A percentile compares a stretch with the other conserved stretches of the same genome.
These are phyloP conservation scores for Cylindrotheca fusiformis DNA, from an alignment of 108 stramenopile genomes.

Conservation along the genomic window DNA sequence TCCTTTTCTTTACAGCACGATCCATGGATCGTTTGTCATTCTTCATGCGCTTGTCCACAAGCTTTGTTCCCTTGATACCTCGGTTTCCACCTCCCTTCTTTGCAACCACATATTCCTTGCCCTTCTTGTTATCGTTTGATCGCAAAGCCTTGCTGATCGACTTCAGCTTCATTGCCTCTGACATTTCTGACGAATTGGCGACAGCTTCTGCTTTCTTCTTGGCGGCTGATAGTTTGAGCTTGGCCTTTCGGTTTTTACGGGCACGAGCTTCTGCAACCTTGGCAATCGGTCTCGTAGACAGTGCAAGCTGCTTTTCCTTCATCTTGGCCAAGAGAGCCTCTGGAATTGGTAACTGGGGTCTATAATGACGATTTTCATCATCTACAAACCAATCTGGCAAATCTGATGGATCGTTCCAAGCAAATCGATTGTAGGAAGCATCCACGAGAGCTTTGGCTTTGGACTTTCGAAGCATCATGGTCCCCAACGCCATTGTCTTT, in stretches of 20 bases:
- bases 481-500: conserved; percentile 90
- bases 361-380: conserved; percentile 94
- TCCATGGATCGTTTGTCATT: conserved; percentile 83
- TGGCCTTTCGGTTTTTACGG: conserved; percentile 88
- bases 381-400: conserved; percentile 99
- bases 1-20: no score
- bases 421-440: conserved; percentile 98
- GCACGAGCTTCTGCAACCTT: conserved; percentile 99
- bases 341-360: conserved; percentile 96
- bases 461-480: conserved; percentile 94
- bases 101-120: conserved; percentile 92
- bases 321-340: conserved; percentile 93
- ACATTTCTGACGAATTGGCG: conserved; percentile 89
- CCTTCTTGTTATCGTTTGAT: conserved; percentile 58
- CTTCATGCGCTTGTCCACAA: conserved; percentile 97
- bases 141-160: conserved; percentile 94
- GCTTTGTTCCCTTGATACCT: conserved; percentile 88
- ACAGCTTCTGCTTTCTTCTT: conserved; percentile 95
- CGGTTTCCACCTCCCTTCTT: conserved; percentile 63
- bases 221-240: conserved; percentile 81
- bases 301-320: conserved; percentile 83
- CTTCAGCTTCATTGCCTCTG: conserved; percentile 95
- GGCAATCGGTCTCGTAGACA: conserved; percentile 92
- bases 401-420: conserved; percentile 96
- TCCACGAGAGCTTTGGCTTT: conserved; percentile 96